Conservation (phyloP, 495 filamentous ascomycete species). For the Lasiosphaeria ovina region DNA sequence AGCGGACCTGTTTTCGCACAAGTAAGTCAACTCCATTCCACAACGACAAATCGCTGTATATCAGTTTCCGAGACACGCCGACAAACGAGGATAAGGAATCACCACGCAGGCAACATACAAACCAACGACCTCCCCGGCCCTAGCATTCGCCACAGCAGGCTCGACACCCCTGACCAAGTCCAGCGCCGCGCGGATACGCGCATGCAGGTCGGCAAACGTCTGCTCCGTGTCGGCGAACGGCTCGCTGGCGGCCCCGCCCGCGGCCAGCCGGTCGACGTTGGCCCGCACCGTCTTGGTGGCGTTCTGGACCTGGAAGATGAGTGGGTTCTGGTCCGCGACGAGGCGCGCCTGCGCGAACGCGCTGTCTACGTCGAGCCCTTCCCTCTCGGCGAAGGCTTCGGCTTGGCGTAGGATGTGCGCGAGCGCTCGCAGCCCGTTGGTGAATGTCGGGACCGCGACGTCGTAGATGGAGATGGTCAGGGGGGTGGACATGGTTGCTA, state of each 20-base stretch:
- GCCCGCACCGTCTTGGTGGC: slow-evolving; percentile 39
- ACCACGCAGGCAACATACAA: not conserved
- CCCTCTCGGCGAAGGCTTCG: not conserved
- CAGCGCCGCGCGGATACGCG: slow-evolving; percentile 37
- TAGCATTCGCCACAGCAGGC: not conserved
- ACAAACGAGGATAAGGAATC: not conserved
- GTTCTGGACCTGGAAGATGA: slow-evolving; percentile 44
- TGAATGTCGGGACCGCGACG: slow-evolving; percentile 19
- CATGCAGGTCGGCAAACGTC: slow-evolving; percentile 42
- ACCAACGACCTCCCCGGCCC: not conserved
- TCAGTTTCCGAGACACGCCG: no score
- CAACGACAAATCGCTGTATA: not conserved
- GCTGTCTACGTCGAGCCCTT: not conserved
- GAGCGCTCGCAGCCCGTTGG: slow-evolving; percentile 21
- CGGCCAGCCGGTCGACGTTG: slow-evolving; percentile 36
- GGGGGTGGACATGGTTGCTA: no score
- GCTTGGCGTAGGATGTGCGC: slow-evolving; percentile 17
- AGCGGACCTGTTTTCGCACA: slow-evolving; percentile 25
- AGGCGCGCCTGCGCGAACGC: slow-evolving; percentile 27
- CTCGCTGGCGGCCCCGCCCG: slow-evolving; percentile 26
- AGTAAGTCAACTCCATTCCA: slow-evolving; percentile 35
- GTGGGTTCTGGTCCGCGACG: slow-evolving; percentile 47
- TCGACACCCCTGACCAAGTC: slow-evolving; percentile 36
- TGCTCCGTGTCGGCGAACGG: slow-evolving; percentile 37
- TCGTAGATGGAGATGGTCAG: slow-evolving; percentile 23